Base-by-base conservation (phyloP, 768 basidiomycete species). In the Amanita muscaria region DNA sequence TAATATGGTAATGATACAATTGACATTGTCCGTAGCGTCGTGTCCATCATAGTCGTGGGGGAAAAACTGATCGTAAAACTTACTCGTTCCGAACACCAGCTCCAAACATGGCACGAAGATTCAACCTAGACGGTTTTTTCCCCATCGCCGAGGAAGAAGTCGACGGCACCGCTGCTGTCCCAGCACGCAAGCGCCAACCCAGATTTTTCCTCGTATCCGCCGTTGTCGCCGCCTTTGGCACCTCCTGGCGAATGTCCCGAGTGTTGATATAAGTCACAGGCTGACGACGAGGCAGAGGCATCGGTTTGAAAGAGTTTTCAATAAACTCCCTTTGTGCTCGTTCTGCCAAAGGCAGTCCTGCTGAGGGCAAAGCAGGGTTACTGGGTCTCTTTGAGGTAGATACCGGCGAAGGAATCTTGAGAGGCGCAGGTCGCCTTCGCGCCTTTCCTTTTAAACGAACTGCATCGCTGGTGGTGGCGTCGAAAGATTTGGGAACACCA, bases 381-480 rank as follows among this genome's bases (percentile, higher is more conserved):
- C 37, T 42, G 22, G 40, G 54, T 25, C 29, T 45, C 42, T 35
- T 47, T 46, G 23, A 25, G 46, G 38, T 22, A 23, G 56, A 50
- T 19, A 42, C 53, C 9, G 51, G 44, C 15, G 59, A 51, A 5
- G 7, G 14, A 4, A 46, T 37, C 16, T 59, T 55, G 22, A 70
- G 59, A 18, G 68, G 68, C 1, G 68, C 60, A 11, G 68, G 67
- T 11, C 65, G 56, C 10, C 65, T 52, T 27, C 65, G 54, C 2
- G 59, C 57, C 23, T 64, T 58, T 9, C 60, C 54, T 14, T 48
- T 47, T 10, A 38, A 41, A 25, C 52, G 52, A 27, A 29, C 18
- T 16, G 44, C 24, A 42, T 46, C 19, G 19, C 15, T 4, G 30
- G 40, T 18, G 40, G 31, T 18, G 14, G 36, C 44, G 10, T 32